Evolutionary conservation across 2,329 filamentous ascomycete genomes (phyloP).

Genomic region (Pseudogymnoascus sp.): DNA sequence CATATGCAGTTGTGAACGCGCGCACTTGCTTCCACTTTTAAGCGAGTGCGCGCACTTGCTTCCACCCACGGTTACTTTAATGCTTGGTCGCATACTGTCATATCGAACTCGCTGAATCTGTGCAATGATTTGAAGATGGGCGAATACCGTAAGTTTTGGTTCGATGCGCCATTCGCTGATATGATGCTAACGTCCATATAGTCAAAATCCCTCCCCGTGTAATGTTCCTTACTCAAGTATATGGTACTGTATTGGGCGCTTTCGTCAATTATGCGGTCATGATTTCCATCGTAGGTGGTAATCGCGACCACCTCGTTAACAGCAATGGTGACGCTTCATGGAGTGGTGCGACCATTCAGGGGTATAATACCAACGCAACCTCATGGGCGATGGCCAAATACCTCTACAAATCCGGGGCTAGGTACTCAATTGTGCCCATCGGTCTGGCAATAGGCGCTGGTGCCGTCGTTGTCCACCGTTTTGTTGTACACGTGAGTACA

Average conservation of each 20-base stretch:
- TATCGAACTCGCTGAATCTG: constrained; percentile 44
- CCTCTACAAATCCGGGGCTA: constrained; percentile 42
- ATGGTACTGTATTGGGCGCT: constrained; percentile 39
- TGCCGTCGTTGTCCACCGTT: constrained; percentile 40
- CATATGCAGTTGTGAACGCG: no score
- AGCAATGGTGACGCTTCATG: constrained; percentile 41
- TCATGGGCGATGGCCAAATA: constrained; percentile 46
- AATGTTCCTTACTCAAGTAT: constrained; percentile 41
- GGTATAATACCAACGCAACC: constrained; percentile 40
- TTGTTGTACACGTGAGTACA: constrained; percentile 36
- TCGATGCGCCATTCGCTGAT: background rate
- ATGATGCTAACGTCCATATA: constrained; percentile 26
- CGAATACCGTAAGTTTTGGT: constrained; percentile 43
- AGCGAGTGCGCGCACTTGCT: no score
- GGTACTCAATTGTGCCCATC: constrained; percentile 44
- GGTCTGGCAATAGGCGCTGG: constrained; percentile 44
- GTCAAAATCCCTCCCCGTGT: constrained; percentile 43
- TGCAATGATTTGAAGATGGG: constrained; percentile 52
- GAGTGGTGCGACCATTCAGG: constrained; percentile 44
- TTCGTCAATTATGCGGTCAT: constrained; percentile 43
- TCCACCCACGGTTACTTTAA: no score
- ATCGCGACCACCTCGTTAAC: constrained; percentile 36
- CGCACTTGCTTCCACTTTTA: no score
- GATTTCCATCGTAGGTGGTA: constrained; percentile 39
- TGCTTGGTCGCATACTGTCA: constrained; percentile 53